These are phyloP conservation scores for Ophiostoma perfectum DNA, from an alignment of 2,329 filamentous ascomycete species.

Conservation along the genomic window DNA sequence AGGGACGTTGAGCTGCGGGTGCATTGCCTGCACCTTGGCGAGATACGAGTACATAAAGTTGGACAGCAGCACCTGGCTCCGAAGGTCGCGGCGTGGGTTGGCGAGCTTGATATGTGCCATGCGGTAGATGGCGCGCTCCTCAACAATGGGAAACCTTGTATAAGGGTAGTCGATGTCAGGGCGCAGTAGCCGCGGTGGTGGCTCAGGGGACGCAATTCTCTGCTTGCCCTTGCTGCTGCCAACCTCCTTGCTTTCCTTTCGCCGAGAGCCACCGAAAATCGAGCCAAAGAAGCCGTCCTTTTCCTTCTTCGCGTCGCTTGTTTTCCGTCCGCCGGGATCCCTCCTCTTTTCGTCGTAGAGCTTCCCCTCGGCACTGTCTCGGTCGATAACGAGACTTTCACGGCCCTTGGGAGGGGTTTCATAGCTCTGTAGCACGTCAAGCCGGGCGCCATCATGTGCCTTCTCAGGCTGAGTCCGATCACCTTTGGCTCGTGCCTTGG, in stretches of 20 bases:
- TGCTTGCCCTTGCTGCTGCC: slow-evolving; percentile 68
- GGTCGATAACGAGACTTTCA: slow-evolving; percentile 79
- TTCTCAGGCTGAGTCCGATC: slow-evolving; percentile 40
- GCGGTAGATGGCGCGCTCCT: slow-evolving; percentile 94
- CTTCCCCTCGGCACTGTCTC: slow-evolving; percentile 65
- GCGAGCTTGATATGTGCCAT: slow-evolving; percentile 99
- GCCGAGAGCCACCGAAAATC: slow-evolving; percentile 85
- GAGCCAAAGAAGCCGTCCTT: slow-evolving; percentile 92
- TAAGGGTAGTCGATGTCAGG: slow-evolving; percentile 94
- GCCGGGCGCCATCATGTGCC: slow-evolving; percentile 69
- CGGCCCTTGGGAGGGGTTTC: slow-evolving; percentile 64
- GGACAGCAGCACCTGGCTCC: slow-evolving; percentile 91
- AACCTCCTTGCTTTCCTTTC: slow-evolving; percentile 72
- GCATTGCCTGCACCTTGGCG: slow-evolving; percentile 97
- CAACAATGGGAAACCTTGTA: slow-evolving; percentile 89
- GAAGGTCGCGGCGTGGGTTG: slow-evolving; percentile 85
- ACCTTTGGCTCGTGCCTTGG: slow-evolving; percentile 53
- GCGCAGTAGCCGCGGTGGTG: slow-evolving; percentile 62
- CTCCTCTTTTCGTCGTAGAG: slow-evolving; percentile 79
- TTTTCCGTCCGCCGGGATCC: slow-evolving; percentile 63
- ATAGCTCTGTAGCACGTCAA: slow-evolving; percentile 83
- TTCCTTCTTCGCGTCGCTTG: slow-evolving; percentile 74
- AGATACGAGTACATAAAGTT: slow-evolving; percentile 99
- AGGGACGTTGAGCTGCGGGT: slow-evolving; percentile 90
- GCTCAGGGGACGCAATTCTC: slow-evolving; percentile 74